Conservation (phyloP, 1,284 basidiomycete species). For the Fomitopsis schrenkii region DNA sequence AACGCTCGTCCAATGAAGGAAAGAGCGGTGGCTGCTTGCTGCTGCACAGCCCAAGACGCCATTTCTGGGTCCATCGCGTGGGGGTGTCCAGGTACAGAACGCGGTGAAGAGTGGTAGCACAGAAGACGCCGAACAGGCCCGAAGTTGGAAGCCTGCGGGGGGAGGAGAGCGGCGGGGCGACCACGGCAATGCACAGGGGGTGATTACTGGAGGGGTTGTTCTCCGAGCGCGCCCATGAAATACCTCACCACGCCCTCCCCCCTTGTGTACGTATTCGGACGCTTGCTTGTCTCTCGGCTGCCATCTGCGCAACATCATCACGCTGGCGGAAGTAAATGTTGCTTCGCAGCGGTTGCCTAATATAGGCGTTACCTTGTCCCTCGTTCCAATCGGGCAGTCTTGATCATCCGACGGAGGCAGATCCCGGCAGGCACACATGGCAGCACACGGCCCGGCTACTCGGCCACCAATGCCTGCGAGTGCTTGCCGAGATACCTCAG, state of each 20-base stretch:
- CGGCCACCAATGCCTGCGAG: not conserved
- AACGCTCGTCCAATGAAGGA: constrained; percentile 47
- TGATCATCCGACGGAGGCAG: not conserved
- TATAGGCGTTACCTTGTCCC: not conserved
- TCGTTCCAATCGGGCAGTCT: not conserved
- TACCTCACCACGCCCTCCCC: not conserved
- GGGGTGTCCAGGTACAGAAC: not conserved
- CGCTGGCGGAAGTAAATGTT: not conserved
- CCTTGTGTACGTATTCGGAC: constrained; percentile 5
- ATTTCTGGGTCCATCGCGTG: constrained; percentile 4
- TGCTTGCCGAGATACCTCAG: not conserved
- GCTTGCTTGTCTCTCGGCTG: constrained; percentile 5
- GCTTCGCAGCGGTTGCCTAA: not conserved
- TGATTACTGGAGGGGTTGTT: not conserved
- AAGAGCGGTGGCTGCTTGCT: constrained; percentile 22
- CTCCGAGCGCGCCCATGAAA: not conserved
- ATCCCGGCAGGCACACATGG: not conserved
- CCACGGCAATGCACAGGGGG: not conserved
- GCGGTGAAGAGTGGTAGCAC: constrained; percentile 1
- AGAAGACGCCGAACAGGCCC: not conserved
- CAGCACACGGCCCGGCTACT: not conserved
- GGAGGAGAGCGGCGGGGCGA: not conserved
- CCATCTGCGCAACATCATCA: not conserved
- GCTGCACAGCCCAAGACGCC: constrained; percentile 4
- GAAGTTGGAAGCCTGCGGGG: not conserved